Conservation (phyloP, 2,329 filamentous ascomycete genomes). For the Blastomyces percursus region DNA sequence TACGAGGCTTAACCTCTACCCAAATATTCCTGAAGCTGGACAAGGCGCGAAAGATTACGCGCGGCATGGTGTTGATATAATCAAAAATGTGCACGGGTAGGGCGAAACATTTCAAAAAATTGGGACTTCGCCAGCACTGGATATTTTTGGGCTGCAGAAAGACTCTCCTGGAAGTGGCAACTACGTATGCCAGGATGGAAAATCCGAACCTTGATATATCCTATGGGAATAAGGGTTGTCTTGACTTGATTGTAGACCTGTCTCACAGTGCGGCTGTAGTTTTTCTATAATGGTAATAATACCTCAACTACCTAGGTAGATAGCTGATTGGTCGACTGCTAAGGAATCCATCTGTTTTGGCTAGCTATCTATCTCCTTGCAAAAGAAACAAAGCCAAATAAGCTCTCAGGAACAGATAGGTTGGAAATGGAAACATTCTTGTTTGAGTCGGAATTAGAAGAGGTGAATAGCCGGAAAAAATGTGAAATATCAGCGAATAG, state of each 20-base stretch:
- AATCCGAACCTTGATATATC: not conserved
- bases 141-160: not conserved
- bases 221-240: not conserved
- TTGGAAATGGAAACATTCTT: not conserved
- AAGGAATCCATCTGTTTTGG: not conserved
- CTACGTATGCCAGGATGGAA: not conserved
- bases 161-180: not conserved
- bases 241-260: not conserved
- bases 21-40: not conserved
- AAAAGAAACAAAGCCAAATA: not conserved
- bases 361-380: not conserved
- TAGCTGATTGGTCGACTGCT: not conserved
- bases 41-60: not conserved
- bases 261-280: not conserved
- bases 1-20: not conserved
- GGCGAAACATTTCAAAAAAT: not conserved
- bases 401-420: not conserved
- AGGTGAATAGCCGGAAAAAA: not conserved
- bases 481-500: no score
- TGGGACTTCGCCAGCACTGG: not conserved
- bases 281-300: not conserved
- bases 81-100: not conserved
- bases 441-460: not conserved
- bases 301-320: not conserved
- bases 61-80: not conserved